These are phyloP conservation scores for Daldinia childiae DNA, from an alignment of 495 filamentous ascomycete genomes.

Conservation along the genomic window DNA sequence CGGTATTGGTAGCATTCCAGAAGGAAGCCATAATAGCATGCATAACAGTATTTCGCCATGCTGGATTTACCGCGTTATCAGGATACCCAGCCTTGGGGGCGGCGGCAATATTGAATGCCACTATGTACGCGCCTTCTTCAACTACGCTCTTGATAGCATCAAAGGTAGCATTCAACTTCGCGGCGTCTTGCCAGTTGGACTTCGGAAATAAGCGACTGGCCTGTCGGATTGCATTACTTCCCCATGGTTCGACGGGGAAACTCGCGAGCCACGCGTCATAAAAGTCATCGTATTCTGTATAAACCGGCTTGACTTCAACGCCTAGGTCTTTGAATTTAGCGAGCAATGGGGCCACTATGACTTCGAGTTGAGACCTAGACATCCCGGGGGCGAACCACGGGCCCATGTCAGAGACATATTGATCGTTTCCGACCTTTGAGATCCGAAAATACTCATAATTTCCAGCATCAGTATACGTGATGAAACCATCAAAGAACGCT, in stretches of 20 bases:
- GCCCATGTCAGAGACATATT: conserved; percentile 52
- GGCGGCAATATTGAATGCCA: conserved; percentile 61
- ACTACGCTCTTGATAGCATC: conserved; percentile 52
- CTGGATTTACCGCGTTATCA: conserved; percentile 49
- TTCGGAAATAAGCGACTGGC: conserved; percentile 58
- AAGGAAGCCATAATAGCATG: conserved; percentile 56
- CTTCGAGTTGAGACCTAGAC: conserved; percentile 53
- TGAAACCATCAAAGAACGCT: conserved; percentile 59
- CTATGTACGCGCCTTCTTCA: conserved; percentile 52
- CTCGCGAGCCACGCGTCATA: conserved; percentile 56
- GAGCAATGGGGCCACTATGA: conserved; percentile 58
- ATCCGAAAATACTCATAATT: conserved; percentile 63
- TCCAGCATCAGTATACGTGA: conserved; percentile 59
- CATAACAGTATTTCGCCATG: conserved; percentile 53
- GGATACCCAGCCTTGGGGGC: conserved; percentile 45
- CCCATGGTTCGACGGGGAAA: conserved; percentile 60
- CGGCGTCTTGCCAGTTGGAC: conserved; percentile 48
- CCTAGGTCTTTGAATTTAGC: conserved; percentile 49
- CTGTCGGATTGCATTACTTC: conserved; percentile 47
- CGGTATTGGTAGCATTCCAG: conserved; percentile 49
- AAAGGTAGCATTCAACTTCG: conserved; percentile 52
- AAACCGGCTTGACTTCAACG: conserved; percentile 53
- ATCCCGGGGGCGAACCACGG: conserved; percentile 62
- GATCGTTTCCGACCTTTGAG: conserved; percentile 45
- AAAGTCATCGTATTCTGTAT: conserved; percentile 59